Percentiles rank a stretch among this genome's conserved stretches.
These are phyloP conservation scores for Aspergillus baeticus DNA, from an alignment of 495 filamentous ascomycete species.

Conservation along the genomic window DNA sequence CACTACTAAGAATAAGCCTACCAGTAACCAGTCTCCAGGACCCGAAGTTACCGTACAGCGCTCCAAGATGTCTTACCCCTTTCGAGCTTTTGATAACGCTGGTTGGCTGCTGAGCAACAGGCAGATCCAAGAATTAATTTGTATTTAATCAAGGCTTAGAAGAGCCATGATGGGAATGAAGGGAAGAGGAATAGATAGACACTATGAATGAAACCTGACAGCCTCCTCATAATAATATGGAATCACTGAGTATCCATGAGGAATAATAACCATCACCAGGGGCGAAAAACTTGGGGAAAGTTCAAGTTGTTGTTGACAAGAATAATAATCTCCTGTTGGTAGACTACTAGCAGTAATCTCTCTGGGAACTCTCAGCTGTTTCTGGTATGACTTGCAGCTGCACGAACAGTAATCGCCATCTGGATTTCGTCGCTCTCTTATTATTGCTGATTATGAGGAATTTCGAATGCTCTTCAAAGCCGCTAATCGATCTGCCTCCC, in stretches of 20 bases:
- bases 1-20: background rate
- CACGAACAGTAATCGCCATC: slow-evolving; percentile 17
- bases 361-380: background rate
- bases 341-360: too few relatives aligned
- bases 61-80: slow-evolving; percentile 24
- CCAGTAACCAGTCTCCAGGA: slow-evolving; percentile 4
- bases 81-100: slow-evolving; percentile 11
- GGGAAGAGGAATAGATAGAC: background rate
- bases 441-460: slow-evolving; percentile 10
- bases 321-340: background rate
- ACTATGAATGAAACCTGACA: background rate
- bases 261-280: background rate
- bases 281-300: background rate
- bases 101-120: slow-evolving; percentile 20
- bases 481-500: slow-evolving; percentile 15
- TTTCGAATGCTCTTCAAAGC: slow-evolving; percentile 4
- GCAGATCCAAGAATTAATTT: slow-evolving; percentile 21
- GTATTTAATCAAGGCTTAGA: slow-evolving; percentile 13
- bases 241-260: background rate
- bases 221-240: background rate
- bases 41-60: slow-evolving; percentile 15
- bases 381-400: slow-evolving; percentile 27
- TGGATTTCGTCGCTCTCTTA: background rate
- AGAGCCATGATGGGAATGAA: background rate
- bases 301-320: background rate